phyloP scores from a whole-genome alignment of 2,329 filamentous ascomycete genomes.

The Pseudocercospora fijiensis region DNA sequence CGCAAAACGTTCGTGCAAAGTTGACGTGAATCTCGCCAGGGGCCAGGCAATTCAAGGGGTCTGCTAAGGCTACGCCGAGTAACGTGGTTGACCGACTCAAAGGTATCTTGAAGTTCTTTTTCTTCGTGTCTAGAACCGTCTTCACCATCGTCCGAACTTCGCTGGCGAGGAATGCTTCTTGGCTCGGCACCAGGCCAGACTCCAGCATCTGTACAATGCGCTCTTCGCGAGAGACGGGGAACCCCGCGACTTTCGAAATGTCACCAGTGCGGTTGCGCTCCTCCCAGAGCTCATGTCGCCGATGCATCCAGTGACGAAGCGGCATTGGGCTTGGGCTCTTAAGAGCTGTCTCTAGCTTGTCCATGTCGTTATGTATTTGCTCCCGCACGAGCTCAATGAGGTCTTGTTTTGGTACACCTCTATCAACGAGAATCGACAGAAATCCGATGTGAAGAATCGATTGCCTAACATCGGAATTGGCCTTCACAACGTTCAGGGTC shows the following conservation, averaged over 20 bases:
- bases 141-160: slow-evolving; percentile 15
- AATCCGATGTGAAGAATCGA: slow-evolving; percentile 66
- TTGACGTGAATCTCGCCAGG: slow-evolving; percentile 67
- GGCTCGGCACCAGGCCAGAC: slow-evolving; percentile 31
- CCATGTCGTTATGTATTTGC: slow-evolving; percentile 55
- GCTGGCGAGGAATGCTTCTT: slow-evolving; percentile 23
- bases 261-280: slow-evolving; percentile 32
- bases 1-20: slow-evolving; percentile 62
- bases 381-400: slow-evolving; percentile 54
- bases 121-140: slow-evolving; percentile 22
- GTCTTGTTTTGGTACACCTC: slow-evolving; percentile 49
- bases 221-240: slow-evolving; percentile 55
- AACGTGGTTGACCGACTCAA: slow-evolving; percentile 62
- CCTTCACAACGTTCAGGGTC: slow-evolving; percentile 60
- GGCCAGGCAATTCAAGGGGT: slow-evolving; percentile 60
- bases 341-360: slow-evolving; percentile 47
- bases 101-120: slow-evolving; percentile 43
- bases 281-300: slow-evolving; percentile 45
- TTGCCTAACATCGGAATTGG: slow-evolving; percentile 49
- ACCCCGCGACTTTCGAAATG: slow-evolving; percentile 48
- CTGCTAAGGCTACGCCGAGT: slow-evolving; percentile 67
- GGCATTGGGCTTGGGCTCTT: slow-evolving; percentile 36
- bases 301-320: slow-evolving; percentile 57
- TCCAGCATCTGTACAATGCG: slow-evolving; percentile 56
- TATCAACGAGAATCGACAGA: slow-evolving; percentile 64